Base-by-base conservation (phyloP, 352 stramenopile genomes). In the Pythium coloratum region DNA sequence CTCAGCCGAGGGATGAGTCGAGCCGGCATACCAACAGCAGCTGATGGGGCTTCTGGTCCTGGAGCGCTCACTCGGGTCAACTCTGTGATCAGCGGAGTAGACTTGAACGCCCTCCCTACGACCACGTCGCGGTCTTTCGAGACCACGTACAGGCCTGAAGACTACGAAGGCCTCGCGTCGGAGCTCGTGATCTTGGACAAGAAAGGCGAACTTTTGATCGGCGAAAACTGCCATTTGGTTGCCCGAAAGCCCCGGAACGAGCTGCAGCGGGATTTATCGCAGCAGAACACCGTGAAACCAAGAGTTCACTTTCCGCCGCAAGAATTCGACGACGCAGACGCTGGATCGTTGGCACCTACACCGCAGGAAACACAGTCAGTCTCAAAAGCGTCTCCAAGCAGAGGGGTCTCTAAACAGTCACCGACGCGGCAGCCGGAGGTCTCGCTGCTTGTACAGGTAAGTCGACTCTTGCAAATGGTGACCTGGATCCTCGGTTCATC, bases 181-280 rank as follows among this genome's bases (percentile, higher is more conserved):
- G 75, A 80, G 28, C 53, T 88, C 28, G 73, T 86, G 1, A 51
- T 88, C 33, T 53, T 81, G 8, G 72, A 77, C 5, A 74, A 55
- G 40, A 62, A 54, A 2, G 79, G 81, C 14, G 79, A 85, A 32
- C 69, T 89, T 8, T 20, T 89, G 4, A 69, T 89, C 2, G 74
- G 79, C 1, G 65, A 88, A 58, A 89, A 89, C 55, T 89, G 78
- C 47, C 76, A 74, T 28, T 55, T 89, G 47, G 67, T 88, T 2
- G 63, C 69, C 13, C 72, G 77, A 46, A 88, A 81, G 20, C 36
- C 65, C 6, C 76, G 81, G 2, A 50, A 58, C n/a, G 81, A 86
- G 44, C 58, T 89, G 2, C 59, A 76, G 1, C 64, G 74, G 0
- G 77, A 88, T 33, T 54, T 88, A 6, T 66, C 76, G 6, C 72